Evolutionary conservation across 768 basidiomycete species (phyloP), one percentile per base, ranked within the genome.

Genomic region (Mycena filopes): DNA sequence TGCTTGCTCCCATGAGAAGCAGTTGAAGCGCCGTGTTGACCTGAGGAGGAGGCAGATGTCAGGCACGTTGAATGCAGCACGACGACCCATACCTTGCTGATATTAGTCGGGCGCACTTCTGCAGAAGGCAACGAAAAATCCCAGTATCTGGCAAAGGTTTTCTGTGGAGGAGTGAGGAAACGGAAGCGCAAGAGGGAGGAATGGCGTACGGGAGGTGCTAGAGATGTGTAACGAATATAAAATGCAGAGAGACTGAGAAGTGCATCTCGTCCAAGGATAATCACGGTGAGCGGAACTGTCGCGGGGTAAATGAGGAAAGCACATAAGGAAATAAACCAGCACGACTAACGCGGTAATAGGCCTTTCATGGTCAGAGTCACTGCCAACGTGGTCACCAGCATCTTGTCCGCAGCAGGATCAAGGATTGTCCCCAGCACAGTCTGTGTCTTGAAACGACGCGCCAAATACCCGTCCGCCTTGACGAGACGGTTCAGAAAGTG

Each of bases 341-440:
- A 50, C 29, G 10, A 83, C 89, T 67, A 68, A 96, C 96, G 69
- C 11, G 97, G 97, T 23, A 99, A 81, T 69, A 97, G 81, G 23
- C 87, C 90, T 68, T 93, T 90, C 84, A 92, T 86, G 0, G 95
- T 88, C 65, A 99, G 79, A 1, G 95, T 91, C 49, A 96, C 80
- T 0, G 94, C 94, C 72, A 99, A 80, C 1, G 96, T 98, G 2
- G 98, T 97, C 91, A 99, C 92, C 45, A 99, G 80, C 13, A 88
- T 84, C 78, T 99, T 99, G 84, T 99, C 98, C 3, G 98, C 98
- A 0, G 97, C 95, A 15, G 98, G 98, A 76, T 99, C 98, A 15
- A 99, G 84, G 61, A 99, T 95, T 11, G 94, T 93, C 21, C 98
- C 98, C 21, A 99, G 83, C n/a, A 99, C 95, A 15, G 94, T 89